Percentiles rank a stretch among this genome's conserved stretches.
Evolutionary conservation across 495 filamentous ascomycete species (phyloP).

Genomic region (Symbiotaphrina buchneri): DNA sequence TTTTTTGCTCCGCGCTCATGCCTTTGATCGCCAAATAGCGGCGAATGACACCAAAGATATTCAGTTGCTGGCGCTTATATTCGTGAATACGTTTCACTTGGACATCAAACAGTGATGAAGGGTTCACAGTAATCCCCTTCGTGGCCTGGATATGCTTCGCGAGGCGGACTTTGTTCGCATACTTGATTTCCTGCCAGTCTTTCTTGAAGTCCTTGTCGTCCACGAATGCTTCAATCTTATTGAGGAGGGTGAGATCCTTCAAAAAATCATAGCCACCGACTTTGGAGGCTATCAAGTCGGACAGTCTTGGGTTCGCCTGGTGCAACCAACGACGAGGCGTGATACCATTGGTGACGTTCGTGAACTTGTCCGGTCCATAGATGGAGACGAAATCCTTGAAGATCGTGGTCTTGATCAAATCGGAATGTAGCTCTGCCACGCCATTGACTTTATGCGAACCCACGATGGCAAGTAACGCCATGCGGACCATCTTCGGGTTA

Average conservation of each 20-base stretch:
- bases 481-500: conserved; percentile 92
- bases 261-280: conserved; percentile 62
- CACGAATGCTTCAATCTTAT: conserved; percentile 56
- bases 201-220: conserved; percentile 77
- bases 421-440: conserved; percentile 90
- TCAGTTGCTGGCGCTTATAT: conserved; percentile 97
- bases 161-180: conserved; percentile 55
- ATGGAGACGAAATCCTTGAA: conserved; percentile 96
- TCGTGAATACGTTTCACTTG: conserved; percentile 99
- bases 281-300: conserved; percentile 80
- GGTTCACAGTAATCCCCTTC: conserved; percentile 62
- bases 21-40: conserved; percentile 77
- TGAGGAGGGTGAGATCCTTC: conserved; percentile 66
- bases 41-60: conserved; percentile 95
- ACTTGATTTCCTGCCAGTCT: conserved; percentile 82
- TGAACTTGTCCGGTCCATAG: conserved; percentile 92
- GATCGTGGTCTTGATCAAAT: conserved; percentile 92
- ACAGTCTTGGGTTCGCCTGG: conserved; percentile 86
- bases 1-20: conserved; percentile 62
- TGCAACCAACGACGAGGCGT: conserved; percentile 92
- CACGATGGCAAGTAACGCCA: conserved; percentile 88
- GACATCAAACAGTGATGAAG: conserved; percentile 76
- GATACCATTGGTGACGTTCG: conserved; percentile 94
- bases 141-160: conserved; percentile 75
- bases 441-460: conserved; percentile 99